Evolutionary conservation across 2,329 filamentous ascomycete species (phyloP).

Genomic region (Epichloe baconii): DNA sequence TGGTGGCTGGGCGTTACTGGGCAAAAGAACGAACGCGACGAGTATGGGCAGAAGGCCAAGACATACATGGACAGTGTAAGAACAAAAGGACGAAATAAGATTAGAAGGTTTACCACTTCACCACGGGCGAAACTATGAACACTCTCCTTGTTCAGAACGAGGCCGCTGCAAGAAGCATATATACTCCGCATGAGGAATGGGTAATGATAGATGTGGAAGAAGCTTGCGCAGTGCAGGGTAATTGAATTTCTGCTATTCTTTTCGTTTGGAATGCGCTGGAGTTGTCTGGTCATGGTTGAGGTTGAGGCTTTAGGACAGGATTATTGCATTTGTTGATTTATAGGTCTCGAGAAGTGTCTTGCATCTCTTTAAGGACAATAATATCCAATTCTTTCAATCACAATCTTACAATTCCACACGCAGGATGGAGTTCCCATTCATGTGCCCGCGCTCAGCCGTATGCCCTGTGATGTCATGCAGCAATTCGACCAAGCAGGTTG

Average conservation of each 20-base stretch:
- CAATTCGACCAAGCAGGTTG: too few relatives aligned
- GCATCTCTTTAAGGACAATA: not conserved
- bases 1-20: constrained; percentile 43
- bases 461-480: not conserved
- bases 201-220: not conserved
- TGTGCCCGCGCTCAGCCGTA: not conserved
- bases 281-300: constrained; percentile 3
- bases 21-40: constrained; percentile 30
- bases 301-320: not conserved
- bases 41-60: constrained; percentile 35
- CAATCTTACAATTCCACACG: not conserved
- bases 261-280: constrained; percentile 1
- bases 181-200: not conserved
- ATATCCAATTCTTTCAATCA: not conserved
- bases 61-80: constrained; percentile 20
- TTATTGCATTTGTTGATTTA: not conserved
- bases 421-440: not conserved
- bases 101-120: not conserved
- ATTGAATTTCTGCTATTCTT: not conserved
- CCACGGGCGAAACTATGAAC: not conserved
- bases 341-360: not conserved
- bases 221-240: not conserved
- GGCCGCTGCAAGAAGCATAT: not conserved
- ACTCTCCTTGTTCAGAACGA: not conserved
- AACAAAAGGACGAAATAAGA: not conserved